Conservation (phyloP, 108 stramenopile genomes). For the Mediolabrus comicus region DNA sequence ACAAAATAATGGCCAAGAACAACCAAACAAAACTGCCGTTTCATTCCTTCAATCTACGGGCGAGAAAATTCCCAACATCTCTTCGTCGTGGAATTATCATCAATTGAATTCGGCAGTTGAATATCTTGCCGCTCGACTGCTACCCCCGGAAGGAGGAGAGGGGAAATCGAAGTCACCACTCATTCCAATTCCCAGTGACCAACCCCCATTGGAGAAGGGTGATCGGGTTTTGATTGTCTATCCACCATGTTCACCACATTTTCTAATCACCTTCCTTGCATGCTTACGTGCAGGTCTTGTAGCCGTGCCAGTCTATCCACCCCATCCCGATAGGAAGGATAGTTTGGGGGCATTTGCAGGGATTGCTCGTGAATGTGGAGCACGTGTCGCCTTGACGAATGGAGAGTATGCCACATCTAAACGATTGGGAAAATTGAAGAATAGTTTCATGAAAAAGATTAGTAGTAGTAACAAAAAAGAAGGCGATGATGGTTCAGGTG, state of each 20-base stretch:
- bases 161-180: neutral
- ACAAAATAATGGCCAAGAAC: neutral
- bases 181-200: conserved; percentile 9
- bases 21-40: conserved; percentile 36
- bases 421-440: conserved; percentile 52
- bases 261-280: conserved; percentile 93
- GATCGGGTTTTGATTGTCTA: conserved; percentile 93
- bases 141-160: conserved; percentile 2
- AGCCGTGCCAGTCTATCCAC: conserved; percentile 97
- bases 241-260: conserved; percentile 92
- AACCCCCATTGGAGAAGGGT: conserved; percentile 31
- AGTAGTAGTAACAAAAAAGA: neutral
- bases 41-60: conserved; percentile 37
- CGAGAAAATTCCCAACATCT: conserved; percentile 9
- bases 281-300: conserved; percentile 90
- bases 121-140: conserved; percentile 37
- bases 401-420: conserved; percentile 82
- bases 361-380: conserved; percentile 80
- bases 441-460: conserved; percentile 21
- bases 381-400: conserved; percentile 86
- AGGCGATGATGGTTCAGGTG: conserved; percentile 1
- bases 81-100: conserved; percentile 37
- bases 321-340: conserved; percentile 81
- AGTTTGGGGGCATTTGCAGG: conserved; percentile 76
- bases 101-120: conserved; percentile 25